Conservation (phyloP, 768 basidiomycete genomes). For the Leccinellum rugosiceps region DNA sequence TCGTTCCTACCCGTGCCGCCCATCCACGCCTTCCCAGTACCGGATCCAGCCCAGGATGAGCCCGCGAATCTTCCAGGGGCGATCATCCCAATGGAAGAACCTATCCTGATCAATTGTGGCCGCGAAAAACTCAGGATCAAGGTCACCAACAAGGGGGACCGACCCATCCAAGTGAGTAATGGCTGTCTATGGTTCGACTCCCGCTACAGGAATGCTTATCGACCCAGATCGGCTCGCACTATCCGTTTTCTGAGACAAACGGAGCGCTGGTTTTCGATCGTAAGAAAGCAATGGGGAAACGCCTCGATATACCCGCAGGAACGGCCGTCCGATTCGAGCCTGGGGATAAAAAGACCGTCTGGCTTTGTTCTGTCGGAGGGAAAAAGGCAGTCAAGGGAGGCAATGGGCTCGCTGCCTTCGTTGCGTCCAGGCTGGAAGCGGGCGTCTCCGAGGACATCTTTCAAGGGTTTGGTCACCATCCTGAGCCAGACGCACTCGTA, state of each 20-base stretch:
- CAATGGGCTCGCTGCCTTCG: slow-evolving; percentile 47
- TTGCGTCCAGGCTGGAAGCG: slow-evolving; percentile 52
- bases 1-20: slow-evolving; percentile 86
- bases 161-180: slow-evolving; percentile 80
- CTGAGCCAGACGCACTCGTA: slow-evolving; percentile 59
- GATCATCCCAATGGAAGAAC: slow-evolving; percentile 59
- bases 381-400: slow-evolving; percentile 72
- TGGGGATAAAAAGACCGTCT: slow-evolving; percentile 81
- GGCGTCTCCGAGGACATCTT: slow-evolving; percentile 17
- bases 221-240: slow-evolving; percentile 84
- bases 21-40: slow-evolving; percentile 58
- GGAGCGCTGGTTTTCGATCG: slow-evolving; percentile 79
- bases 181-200: slow-evolving; percentile 8
- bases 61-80: slow-evolving; percentile 69
- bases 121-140: slow-evolving; percentile 64
- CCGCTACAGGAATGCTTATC: not conserved
- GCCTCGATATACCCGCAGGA: slow-evolving; percentile 90
- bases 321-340: slow-evolving; percentile 98
- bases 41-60: slow-evolving; percentile 46
- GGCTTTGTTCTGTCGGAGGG: slow-evolving; percentile 77
- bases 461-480: slow-evolving; percentile 64
- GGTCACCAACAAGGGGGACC: slow-evolving; percentile 89
- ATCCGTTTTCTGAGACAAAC: slow-evolving; percentile 93
- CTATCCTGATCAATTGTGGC: slow-evolving; percentile 74
- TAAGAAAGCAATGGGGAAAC: slow-evolving; percentile 70